Evolutionary conservation across 208 protist species (phyloP).

Genomic region (Trypanosomatidae sp.): DNA sequence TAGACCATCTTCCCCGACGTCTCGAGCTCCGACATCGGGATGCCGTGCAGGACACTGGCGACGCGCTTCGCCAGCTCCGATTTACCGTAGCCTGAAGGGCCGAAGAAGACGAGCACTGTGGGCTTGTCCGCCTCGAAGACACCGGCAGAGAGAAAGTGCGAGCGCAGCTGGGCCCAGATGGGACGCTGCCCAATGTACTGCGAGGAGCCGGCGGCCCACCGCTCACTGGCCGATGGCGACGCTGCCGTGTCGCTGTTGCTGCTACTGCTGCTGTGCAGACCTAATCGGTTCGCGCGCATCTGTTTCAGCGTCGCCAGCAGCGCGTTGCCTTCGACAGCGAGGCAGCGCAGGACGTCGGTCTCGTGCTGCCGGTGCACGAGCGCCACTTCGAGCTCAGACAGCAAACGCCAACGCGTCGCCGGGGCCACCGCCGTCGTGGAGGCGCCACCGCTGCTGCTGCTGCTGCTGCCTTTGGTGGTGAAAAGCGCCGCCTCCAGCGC

Average conservation of each 20-base stretch:
- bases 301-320: constrained; percentile 9
- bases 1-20: constrained; percentile 67
- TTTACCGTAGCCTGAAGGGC: constrained; percentile 86
- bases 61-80: constrained; percentile 76
- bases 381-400: constrained; percentile 34
- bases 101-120: constrained; percentile 82
- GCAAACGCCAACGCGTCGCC: constrained; percentile 23
- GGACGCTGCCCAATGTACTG: constrained; percentile 79
- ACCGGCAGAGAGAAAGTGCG: constrained; percentile 57
- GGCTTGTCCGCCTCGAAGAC: constrained; percentile 76
- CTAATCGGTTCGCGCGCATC: constrained; percentile 14
- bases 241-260: constrained; percentile 6
- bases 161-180: constrained; percentile 48
- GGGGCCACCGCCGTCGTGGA: neutral
- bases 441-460: neutral
- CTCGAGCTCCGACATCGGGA: constrained; percentile 44
- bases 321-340: constrained; percentile 12
- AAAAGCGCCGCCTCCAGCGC: constrained; percentile 21
- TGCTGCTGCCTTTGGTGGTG: neutral
- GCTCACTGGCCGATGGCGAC: too few species aligned
- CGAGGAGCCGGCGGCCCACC: constrained; percentile 41
- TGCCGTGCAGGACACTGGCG: constrained; percentile 58
- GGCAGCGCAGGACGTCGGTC: constrained; percentile 36
- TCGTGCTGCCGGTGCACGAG: constrained; percentile 53
- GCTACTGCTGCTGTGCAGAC: neutral